Conservation (phyloP, 768 basidiomycete species). For the Infundibulicybe gibba region DNA sequence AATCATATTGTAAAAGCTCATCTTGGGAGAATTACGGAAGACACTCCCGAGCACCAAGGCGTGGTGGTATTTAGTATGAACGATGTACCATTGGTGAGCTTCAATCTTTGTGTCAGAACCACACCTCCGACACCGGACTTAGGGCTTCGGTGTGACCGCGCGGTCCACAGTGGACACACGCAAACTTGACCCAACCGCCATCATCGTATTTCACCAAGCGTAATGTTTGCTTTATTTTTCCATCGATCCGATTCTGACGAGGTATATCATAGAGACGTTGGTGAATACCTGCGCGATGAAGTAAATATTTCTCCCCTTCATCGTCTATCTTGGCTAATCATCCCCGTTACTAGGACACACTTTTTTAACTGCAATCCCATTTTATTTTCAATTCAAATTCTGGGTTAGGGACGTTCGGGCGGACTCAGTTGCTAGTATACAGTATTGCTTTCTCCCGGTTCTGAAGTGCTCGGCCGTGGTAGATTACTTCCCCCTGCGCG, state of each 20-base stretch:
- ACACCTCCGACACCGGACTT: slow-evolving; percentile 4
- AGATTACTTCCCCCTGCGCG: slow-evolving; percentile 13
- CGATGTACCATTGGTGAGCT: slow-evolving; percentile 83
- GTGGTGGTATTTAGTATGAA: slow-evolving; percentile 96
- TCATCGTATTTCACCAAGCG: slow-evolving; percentile 99
- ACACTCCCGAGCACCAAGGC: slow-evolving; percentile 98
- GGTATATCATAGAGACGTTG: slow-evolving; percentile 70
- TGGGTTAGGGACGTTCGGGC: slow-evolving; percentile 10
- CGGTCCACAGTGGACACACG: slow-evolving; percentile 93
- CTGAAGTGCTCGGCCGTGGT: slow-evolving; percentile 43
- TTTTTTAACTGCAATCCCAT: slow-evolving; percentile 48
- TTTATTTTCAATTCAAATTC: slow-evolving; percentile 2
- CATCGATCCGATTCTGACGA: slow-evolving; percentile 4
- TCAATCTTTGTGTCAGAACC: not conserved
- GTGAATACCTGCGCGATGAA: slow-evolving; percentile 97
- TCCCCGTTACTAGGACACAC: slow-evolving; percentile 55
- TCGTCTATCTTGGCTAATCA: slow-evolving; percentile 8
- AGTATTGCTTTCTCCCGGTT: slow-evolving; percentile 21
- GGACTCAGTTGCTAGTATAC: slow-evolving; percentile 11
- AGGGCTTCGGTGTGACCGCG: slow-evolving; percentile 98
- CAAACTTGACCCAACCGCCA: slow-evolving; percentile 95
- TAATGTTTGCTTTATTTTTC: slow-evolving; percentile 31
- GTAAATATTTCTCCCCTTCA: slow-evolving; percentile 36
- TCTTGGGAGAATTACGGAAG: slow-evolving; percentile 97
- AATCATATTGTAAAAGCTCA: slow-evolving; percentile 99